Percentiles rank a stretch among this genome's conserved stretches.
Evolutionary conservation across 2,329 filamentous ascomycete genomes (phyloP).

Genomic region (Thelonectria rubi): DNA sequence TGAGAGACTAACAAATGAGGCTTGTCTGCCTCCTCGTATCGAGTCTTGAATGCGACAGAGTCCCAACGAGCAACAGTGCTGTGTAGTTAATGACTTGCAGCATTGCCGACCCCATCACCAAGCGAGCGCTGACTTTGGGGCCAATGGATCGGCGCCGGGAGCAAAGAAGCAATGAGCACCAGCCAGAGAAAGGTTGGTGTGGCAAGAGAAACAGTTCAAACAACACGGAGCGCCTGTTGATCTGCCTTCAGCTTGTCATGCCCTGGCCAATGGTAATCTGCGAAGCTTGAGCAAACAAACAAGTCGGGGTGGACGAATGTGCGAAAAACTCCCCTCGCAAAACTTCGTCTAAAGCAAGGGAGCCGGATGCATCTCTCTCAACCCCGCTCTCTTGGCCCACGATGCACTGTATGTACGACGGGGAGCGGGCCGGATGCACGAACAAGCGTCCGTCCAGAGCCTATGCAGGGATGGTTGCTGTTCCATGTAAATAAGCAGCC

Average conservation of each 20-base stretch:
- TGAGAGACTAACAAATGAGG: too few species aligned
- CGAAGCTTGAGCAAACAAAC: too few species aligned
- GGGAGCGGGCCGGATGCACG: slow-evolving; percentile 23
- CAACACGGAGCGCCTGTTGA: too few species aligned
- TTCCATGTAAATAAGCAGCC: slow-evolving; percentile 2
- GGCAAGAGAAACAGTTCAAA: slow-evolving; percentile 20
- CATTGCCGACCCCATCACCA: too few species aligned
- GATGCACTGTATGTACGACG: slow-evolving; percentile 9
- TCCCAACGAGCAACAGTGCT: too few species aligned
- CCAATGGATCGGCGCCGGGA: slow-evolving; percentile 35
- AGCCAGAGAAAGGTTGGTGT: slow-evolving; percentile 14
- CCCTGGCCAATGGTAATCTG: too few species aligned
- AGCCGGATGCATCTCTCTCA: background rate
- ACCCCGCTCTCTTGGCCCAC: background rate
- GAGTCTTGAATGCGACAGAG: too few species aligned
- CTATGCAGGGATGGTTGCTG: slow-evolving; percentile 10
- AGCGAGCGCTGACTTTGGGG: background rate
- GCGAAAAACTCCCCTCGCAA: background rate
- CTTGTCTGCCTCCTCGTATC: too few species aligned
- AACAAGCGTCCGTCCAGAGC: slow-evolving; percentile 16
- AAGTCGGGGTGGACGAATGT: too few species aligned
- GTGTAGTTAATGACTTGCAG: too few species aligned
- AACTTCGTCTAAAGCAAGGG: background rate
- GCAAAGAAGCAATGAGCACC: slow-evolving; percentile 43
- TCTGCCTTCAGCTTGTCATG: too few species aligned